Conservation (phyloP, 805 yeast species). For the Candida patagonica region DNA sequence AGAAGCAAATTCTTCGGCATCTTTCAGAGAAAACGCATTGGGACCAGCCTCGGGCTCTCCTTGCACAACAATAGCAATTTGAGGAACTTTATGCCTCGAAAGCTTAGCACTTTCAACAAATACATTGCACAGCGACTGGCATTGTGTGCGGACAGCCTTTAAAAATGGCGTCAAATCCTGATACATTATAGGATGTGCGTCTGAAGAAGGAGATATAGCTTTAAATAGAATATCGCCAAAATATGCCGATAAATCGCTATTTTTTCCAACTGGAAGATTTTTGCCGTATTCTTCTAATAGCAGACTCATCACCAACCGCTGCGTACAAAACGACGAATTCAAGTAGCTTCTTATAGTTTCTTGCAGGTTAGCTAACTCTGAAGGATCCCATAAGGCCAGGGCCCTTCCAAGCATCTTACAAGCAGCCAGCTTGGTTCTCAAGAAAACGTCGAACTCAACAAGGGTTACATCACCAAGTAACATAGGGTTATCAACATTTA, state of each 20-base stretch:
- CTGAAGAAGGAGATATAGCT: slow-evolving; percentile 21
- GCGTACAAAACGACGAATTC: slow-evolving; percentile 64
- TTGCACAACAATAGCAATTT: slow-evolving; percentile 79
- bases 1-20: slow-evolving; percentile 60
- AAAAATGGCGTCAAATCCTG: slow-evolving; percentile 83
- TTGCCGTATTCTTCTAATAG: slow-evolving; percentile 54
- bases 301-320: slow-evolving; percentile 61
- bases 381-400: slow-evolving; percentile 18
- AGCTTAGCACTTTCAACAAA: slow-evolving; percentile 72
- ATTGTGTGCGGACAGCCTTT: slow-evolving; percentile 77
- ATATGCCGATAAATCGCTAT: slow-evolving; percentile 7
- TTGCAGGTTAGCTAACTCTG: slow-evolving; percentile 11
- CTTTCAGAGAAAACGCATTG: slow-evolving; percentile 74
- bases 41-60: slow-evolving; percentile 94
- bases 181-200: slow-evolving; percentile 35
- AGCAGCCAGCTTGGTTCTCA: slow-evolving; percentile 67
- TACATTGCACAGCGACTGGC: slow-evolving; percentile 70
- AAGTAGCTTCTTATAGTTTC: slow-evolving; percentile 30
- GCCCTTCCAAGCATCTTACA: slow-evolving; percentile 64
- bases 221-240: slow-evolving; percentile 14
- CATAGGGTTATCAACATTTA: slow-evolving; percentile 90
- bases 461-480: slow-evolving; percentile 83
- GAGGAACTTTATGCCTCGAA: slow-evolving; percentile 63
- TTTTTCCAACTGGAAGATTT: slow-evolving; percentile 4
- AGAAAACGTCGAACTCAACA: slow-evolving; percentile 64